phyloP scores from a whole-genome alignment of 1,139 yeast genomes.

The Saccharomyces hybrid region DNA sequence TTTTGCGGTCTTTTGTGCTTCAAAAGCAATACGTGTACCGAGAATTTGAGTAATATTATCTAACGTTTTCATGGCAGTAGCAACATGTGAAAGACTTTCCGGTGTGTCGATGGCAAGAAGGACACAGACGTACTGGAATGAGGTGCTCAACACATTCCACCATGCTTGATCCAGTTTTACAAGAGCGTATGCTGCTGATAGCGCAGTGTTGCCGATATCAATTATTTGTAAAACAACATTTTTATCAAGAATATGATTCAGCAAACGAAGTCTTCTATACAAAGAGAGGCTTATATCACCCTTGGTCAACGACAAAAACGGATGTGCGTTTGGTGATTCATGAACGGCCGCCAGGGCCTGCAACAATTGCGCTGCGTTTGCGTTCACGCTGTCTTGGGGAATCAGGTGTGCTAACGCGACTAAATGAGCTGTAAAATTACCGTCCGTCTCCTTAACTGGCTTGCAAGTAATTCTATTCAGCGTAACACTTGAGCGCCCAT shows the following conservation, averaged over 20 bases:
- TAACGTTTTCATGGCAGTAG: conserved; percentile 5
- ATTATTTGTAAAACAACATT: conserved; percentile 6
- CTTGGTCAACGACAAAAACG: conserved; percentile 7
- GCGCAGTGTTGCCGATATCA: conserved; percentile 6
- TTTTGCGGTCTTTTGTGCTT: conserved; percentile 8
- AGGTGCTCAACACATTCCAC: conserved; percentile 10
- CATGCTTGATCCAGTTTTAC: conserved; percentile 6
- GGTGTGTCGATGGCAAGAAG: conserved; percentile 10
- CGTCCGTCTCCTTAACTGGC: conserved; percentile 1
- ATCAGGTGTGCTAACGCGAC: background rate
- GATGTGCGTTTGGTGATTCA: conserved; percentile 6
- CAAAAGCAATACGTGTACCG: conserved; percentile 6
- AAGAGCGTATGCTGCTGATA: conserved; percentile 6
- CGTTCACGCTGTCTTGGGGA: background rate
- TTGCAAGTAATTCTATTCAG: conserved; percentile 6
- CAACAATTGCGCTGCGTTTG: background rate
- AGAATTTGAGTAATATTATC: conserved; percentile 4
- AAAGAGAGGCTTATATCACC: conserved; percentile 10
- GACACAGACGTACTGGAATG: conserved; percentile 9
- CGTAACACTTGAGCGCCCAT: conserved; percentile 8
- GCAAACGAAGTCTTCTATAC: conserved; percentile 9
- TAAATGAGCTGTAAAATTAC: background rate
- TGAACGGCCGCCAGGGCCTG: background rate
- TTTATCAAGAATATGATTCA: conserved; percentile 6
- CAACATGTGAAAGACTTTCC: conserved; percentile 8